These are phyloP conservation scores for Hymenotorrendiella dingleyae DNA, from an alignment of 2,329 filamentous ascomycete genomes.

Conservation along the genomic window DNA sequence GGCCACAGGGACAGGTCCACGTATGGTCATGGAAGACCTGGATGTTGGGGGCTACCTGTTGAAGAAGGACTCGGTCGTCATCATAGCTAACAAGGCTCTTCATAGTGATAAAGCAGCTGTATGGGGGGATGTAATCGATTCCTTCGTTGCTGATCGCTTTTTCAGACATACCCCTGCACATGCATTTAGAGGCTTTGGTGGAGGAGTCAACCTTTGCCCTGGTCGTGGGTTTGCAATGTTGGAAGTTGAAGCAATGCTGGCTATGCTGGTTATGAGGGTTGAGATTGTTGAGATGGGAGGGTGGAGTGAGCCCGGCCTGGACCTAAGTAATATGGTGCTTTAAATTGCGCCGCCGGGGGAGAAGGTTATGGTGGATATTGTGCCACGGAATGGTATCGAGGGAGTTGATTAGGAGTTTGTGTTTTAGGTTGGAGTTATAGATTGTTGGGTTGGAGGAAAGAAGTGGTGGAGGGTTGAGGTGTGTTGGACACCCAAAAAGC, in stretches of 20 bases:
- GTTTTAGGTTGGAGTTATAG: too few species aligned
- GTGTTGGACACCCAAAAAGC: too few species aligned
- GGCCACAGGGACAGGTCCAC: background rate
- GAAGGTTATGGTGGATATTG: conserved; percentile 1
- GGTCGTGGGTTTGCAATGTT: background rate
- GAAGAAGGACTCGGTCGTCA: background rate
- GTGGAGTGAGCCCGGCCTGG: background rate
- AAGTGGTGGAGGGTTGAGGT: too few species aligned
- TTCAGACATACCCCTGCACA: background rate
- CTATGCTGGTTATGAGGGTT: background rate
- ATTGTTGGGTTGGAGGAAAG: too few species aligned
- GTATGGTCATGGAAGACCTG: conserved; percentile 1
- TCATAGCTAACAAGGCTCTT: conserved; percentile 1
- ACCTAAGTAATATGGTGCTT: background rate
- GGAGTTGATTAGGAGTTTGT: background rate
- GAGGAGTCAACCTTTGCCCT: conserved; percentile 3
- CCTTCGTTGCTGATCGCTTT: background rate
- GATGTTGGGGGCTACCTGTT: background rate
- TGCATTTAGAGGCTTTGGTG: conserved; percentile 4
- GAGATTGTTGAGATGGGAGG: background rate
- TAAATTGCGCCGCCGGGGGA: background rate
- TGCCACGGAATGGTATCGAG: background rate
- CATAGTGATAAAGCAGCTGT: background rate
- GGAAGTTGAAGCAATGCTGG: background rate
- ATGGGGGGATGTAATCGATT: background rate